Base-by-base conservation (phyloP, 805 yeast species). In the Candida schatavii region DNA sequence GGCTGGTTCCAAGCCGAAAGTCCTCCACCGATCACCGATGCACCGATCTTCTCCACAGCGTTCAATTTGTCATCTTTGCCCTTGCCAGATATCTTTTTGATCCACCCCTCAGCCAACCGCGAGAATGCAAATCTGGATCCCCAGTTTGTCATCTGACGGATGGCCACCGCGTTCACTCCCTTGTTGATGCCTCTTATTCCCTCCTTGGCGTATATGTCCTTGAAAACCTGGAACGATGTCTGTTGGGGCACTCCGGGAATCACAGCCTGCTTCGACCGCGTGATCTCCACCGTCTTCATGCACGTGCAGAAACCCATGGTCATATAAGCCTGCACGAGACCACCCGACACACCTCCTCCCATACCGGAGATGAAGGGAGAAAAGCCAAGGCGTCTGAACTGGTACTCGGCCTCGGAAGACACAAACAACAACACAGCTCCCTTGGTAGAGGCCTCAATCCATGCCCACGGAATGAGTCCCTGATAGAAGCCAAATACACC, bases 381-480 rank as follows among this genome's bases (percentile, higher is more conserved):
- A 72, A 77, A 46, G 39, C 95, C 95, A 17, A 83, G 45, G 26
- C 62, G 65, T 56, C 75, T 81, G 54, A 83, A 80, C 37, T 76
- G 77, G 64, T 87, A 88, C 66, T 93, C 98, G 40, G 89, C 86
- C 61, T 93, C 98, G 35, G 95, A 81, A 35, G 96, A 84, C 26
- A 89, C 97, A 56, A 93, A 93, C 52, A 93, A 74, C 43, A 93
- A 73, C 5, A 90, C 96, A 4, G 98, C 97, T 62, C 99, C 99
- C 65, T 93, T 93, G 28, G 99, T 93, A n/a, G 96, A 86, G 7
- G 97, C 99, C 67, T 91, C 99, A 53, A 93, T 86, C 97, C 98
- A 90, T 5, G 98, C 99, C 99, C 99, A 93, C 36, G 99, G 99
- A 50, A 91, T 90, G 60, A 93, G 75, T 25, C 99, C 99, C 66